phyloP scores from a whole-genome alignment of 2,329 filamentous ascomycete species.

The Cytospora chrysosperma region DNA sequence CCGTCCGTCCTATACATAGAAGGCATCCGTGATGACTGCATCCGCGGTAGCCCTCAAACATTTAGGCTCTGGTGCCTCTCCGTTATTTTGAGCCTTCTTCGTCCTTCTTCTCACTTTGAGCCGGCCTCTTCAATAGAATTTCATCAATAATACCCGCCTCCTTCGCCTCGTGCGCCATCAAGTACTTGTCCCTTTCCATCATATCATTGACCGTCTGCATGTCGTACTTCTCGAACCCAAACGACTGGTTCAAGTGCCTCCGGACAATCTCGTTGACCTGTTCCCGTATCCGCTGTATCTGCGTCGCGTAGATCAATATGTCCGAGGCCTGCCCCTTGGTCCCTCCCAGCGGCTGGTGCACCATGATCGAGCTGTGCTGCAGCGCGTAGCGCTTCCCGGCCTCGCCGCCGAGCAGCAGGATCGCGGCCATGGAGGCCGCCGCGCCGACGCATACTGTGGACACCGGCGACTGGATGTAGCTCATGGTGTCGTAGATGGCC shows the following conservation, averaged over 20 bases:
- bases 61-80: background rate
- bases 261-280: constrained; percentile 91
- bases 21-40: background rate
- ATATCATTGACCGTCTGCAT: constrained; percentile 85
- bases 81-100: background rate
- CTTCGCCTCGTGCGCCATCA: constrained; percentile 83
- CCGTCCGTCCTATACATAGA: background rate
- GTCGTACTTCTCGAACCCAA: constrained; percentile 72
- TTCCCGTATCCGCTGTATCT: constrained; percentile 83
- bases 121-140: constrained; percentile 66
- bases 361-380: constrained; percentile 94
- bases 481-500: constrained; percentile 98
- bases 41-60: background rate
- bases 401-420: constrained; percentile 83
- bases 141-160: constrained; percentile 91
- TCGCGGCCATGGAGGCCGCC: constrained; percentile 90
- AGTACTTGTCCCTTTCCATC: constrained; percentile 96
- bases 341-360: constrained; percentile 87
- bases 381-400: constrained; percentile 83
- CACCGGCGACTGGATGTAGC: constrained; percentile 89
- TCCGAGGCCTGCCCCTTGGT: constrained; percentile 68
- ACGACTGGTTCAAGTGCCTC: constrained; percentile 75
- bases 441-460: constrained; percentile 94
- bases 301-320: constrained; percentile 95
- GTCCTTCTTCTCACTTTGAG: constrained; percentile 15